Conservation (phyloP, 176 grass and related monocot genomes). For the Ampelocalamus luodianensis region DNA sequence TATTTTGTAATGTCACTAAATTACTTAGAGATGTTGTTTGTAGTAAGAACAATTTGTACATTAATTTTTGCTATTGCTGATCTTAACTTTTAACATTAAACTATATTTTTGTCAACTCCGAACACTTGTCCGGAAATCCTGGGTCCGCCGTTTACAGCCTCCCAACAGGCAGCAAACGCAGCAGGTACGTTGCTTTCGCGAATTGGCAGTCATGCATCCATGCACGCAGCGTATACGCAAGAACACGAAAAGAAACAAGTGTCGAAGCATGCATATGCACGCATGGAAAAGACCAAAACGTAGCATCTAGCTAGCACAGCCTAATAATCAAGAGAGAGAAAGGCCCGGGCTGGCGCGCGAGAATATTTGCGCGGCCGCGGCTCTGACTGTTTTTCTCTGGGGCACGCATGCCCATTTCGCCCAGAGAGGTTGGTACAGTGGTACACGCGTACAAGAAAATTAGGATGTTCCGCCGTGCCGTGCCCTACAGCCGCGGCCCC, state of each 20-base stretch:
- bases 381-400: not conserved
- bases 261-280: slow-evolving; percentile 3
- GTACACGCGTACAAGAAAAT: not conserved
- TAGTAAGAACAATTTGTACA: too few species aligned
- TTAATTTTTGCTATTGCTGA: too few species aligned
- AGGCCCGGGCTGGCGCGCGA: not conserved
- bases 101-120: too few species aligned
- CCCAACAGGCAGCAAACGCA: not conserved
- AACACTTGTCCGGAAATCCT: too few species aligned
- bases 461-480: not conserved
- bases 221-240: not conserved
- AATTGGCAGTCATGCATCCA: not conserved
- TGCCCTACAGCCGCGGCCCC: not conserved
- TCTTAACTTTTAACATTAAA: too few species aligned
- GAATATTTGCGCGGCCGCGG: not conserved
- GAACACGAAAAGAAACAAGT: not conserved
- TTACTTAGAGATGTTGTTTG: too few species aligned
- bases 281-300: slow-evolving; percentile 27
- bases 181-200: not conserved
- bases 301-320: slow-evolving; percentile 6
- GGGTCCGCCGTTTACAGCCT: not conserved
- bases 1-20: too few species aligned
- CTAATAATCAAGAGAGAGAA: not conserved
- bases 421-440: not conserved
- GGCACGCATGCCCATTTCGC: not conserved